Base-by-base conservation (phyloP, 768 basidiomycete genomes). In the Boletus sp. region DNA sequence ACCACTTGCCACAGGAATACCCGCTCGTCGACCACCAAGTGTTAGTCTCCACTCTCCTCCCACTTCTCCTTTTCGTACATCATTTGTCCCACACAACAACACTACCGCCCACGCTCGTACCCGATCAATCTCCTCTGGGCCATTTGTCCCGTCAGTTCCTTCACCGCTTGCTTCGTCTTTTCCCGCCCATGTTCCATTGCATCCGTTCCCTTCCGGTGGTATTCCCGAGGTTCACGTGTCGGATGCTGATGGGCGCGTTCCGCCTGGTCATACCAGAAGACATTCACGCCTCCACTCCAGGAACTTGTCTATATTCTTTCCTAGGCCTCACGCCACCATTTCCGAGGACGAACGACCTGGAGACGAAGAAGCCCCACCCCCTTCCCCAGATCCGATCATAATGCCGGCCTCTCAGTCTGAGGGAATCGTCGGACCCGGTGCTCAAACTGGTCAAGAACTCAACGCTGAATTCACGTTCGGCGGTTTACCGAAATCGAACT, bases 241-340 rank as follows among this genome's bases (percentile, higher is more conserved):
- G 3, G 65, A 69, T n/a, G 39, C 14, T 3, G 56, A 61, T 35
- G 25, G 40, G 9, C 45, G 21, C n/a, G 37, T 55, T 15, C 64
- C 60, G 1, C 70, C 67, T 23, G 55, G 66, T 21, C 70, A 72
- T 9, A 68, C 51, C n/a, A 66, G 77, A 42, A 62, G 77, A 41
- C 91, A 93, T 69, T 72, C 82, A 4, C 81, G 91, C 2, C 75
- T 96, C 17, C 93, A 97, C 66, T 94, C 93, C 0, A 83, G 93
- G 43, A 98, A 98, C 64, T 75, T 97, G 3, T 95, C 93, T 1
- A 77, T 96, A 17, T 96, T 87, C 78, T 97, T 97, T 63, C 94
- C 94, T 15, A 81, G 85, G 33, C 81, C 84, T 0, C 73, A 79
- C 0, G 75, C 79, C 8, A 76, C 83, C 14, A 90, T 90, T 41